These are phyloP conservation scores for Dipodascus albidus DNA, from an alignment of 805 yeast species.

Conservation along the genomic window DNA sequence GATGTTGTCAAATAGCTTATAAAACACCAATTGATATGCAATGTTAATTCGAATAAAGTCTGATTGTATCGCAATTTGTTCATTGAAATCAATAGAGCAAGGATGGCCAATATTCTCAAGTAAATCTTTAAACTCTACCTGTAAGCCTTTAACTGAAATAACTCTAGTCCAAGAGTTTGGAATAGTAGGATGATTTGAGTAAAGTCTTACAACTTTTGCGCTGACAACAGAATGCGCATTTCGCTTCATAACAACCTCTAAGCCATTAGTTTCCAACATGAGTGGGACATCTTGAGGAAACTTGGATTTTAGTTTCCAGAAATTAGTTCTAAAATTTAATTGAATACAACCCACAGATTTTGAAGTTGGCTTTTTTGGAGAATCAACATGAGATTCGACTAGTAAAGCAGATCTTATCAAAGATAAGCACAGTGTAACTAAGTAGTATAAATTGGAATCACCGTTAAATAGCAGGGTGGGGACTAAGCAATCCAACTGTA, in stretches of 20 bases:
- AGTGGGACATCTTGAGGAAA: slow-evolving; percentile 38
- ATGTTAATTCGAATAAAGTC: slow-evolving; percentile 30
- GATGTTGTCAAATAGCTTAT: slow-evolving; percentile 69
- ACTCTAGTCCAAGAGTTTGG: slow-evolving; percentile 28
- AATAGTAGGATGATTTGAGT: slow-evolving; percentile 39
- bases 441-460: slow-evolving; percentile 32
- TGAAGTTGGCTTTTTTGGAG: neutral
- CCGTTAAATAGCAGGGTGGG: slow-evolving; percentile 16
- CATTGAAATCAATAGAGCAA: neutral
- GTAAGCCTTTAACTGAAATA: slow-evolving; percentile 18
- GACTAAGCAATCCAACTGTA: slow-evolving; percentile 15
- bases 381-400: neutral
- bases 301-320: slow-evolving; percentile 26
- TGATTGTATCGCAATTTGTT: slow-evolving; percentile 14
- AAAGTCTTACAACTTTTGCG: slow-evolving; percentile 33
- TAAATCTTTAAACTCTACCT: slow-evolving; percentile 13
- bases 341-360: slow-evolving; percentile 5
- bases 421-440: slow-evolving; percentile 28
- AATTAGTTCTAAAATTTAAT: slow-evolving; percentile 23
- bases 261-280: slow-evolving; percentile 34
- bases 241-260: slow-evolving; percentile 22
- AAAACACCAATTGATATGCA: slow-evolving; percentile 67
- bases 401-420: neutral
- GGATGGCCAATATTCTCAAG: neutral
- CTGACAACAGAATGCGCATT: slow-evolving; percentile 21